phyloP scores from a whole-genome alignment of 441 rosid genomes.

The Capsella rubella region DNA sequence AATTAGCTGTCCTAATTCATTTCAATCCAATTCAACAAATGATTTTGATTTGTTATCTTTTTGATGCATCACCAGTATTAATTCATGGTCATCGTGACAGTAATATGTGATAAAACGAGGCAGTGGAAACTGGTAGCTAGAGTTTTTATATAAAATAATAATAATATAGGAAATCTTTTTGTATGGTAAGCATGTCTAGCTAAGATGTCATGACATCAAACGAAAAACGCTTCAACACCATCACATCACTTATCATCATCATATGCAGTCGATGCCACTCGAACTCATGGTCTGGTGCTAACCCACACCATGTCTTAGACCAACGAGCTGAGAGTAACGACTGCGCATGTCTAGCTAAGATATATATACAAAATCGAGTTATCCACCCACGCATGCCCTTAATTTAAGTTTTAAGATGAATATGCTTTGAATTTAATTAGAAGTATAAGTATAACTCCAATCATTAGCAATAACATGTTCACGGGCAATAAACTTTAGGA shows the following conservation, averaged over 20 bases:
- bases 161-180: neutral
- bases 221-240: too few species aligned
- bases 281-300: neutral
- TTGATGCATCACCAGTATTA: constrained; percentile 13
- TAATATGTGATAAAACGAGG: constrained; percentile 12
- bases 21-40: constrained; percentile 18
- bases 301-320: neutral
- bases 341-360: constrained; percentile 6
- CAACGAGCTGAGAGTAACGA: neutral
- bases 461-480: too few species aligned
- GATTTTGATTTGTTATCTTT: neutral
- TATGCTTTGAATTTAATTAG: neutral
- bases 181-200: neutral
- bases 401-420: neutral
- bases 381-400: neutral
- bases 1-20: constrained; percentile 36
- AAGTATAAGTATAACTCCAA: neutral
- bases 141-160: neutral
- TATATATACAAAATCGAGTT: neutral
- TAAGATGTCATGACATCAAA: neutral
- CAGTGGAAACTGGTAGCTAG: neutral
- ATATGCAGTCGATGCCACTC: neutral
- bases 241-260: neutral
- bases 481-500: too few species aligned
- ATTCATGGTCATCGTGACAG: constrained; percentile 2